Evolutionary conservation across 768 basidiomycete genomes (phyloP), one percentile per base, ranked within the genome.

Genomic region (Ramaria sp.): DNA sequence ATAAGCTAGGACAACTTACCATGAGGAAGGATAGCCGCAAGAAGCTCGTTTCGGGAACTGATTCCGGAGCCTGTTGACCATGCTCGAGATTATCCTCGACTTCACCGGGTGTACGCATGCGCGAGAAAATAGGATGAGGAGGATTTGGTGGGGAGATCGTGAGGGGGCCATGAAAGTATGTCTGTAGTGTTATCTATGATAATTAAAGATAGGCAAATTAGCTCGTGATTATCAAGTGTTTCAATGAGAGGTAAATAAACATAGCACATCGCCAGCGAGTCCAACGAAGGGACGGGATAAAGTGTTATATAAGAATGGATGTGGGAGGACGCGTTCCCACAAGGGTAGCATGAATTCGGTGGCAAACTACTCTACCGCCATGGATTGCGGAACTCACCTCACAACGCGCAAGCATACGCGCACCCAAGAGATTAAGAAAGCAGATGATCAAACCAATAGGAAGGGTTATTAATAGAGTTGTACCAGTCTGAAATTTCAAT

Each of bases 1-100:
- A 39, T 37, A 8, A 27, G 48, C 32, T 18, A 32, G 15, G 36
- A 28, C 15, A 50, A 66, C 80, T 34, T 57, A 85, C 86, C 88
- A 90, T 88, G 5, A 84, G 77, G 61, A 88, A 88, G 1, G 84
- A 69, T 58, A 88, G 90, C 62, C 78, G 84, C 68, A 90, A 87
- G 69, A 90, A 90, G 5, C 85, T 86, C 0, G 69, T 69, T 66
- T 89, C 85, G 55, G 71, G 70, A 38, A 77, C 66, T n/a, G 70
- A 63, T 18, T 60, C 65, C 20, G 59, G 42, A 61, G 13, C 10
- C 12, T 30, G 12, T 24, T 7, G 37, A 10, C 5, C 45, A 61
- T 32, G 43, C 56, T 55, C 49, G 57, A 58, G 27, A 50, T 3
- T 20, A 59, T 55, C 39, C 78, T 79, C 15, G 65, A 61, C 65